These are phyloP conservation scores for Corniculantispora saksenae DNA, from an alignment of 2,329 filamentous ascomycete species.

Conservation along the genomic window DNA sequence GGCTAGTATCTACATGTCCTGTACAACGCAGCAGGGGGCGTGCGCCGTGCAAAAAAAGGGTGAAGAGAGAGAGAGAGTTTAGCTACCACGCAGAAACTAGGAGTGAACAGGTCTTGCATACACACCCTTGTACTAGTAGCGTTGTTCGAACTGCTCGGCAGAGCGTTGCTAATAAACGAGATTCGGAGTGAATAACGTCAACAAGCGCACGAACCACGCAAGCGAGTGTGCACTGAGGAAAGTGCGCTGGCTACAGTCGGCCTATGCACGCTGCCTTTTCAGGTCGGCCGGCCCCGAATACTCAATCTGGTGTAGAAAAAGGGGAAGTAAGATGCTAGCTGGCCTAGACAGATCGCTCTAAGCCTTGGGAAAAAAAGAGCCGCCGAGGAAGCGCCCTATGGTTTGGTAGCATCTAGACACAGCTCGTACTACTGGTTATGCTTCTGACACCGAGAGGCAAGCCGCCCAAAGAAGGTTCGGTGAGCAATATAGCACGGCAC, in stretches of 20 bases:
- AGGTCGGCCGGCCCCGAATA: conserved; percentile 1
- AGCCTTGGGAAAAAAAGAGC: not conserved
- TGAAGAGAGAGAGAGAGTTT: not conserved
- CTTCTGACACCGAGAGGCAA: not conserved
- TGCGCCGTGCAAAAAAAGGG: not conserved
- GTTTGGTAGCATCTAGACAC: not conserved
- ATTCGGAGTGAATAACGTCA: not conserved
- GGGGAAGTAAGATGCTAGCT: not conserved
- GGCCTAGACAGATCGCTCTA: not conserved
- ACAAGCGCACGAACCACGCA: not conserved
- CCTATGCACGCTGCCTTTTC: not conserved
- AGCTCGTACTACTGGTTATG: not conserved
- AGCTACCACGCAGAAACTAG: not conserved
- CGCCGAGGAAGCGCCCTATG: conserved; percentile 1
- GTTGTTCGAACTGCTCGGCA: not conserved
- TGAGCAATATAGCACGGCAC: not conserved
- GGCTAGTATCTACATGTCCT: not conserved
- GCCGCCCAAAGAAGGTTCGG: not conserved
- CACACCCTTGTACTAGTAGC: not conserved
- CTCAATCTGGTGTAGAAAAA: not conserved
- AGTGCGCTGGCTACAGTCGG: not conserved
- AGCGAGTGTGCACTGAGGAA: not conserved
- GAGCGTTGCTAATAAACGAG: not conserved
- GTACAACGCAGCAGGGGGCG: not conserved
- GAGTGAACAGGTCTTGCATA: not conserved